Base-by-base conservation (phyloP, 2,329 filamentous ascomycete genomes). In the Pseudocercospora fuligena region DNA sequence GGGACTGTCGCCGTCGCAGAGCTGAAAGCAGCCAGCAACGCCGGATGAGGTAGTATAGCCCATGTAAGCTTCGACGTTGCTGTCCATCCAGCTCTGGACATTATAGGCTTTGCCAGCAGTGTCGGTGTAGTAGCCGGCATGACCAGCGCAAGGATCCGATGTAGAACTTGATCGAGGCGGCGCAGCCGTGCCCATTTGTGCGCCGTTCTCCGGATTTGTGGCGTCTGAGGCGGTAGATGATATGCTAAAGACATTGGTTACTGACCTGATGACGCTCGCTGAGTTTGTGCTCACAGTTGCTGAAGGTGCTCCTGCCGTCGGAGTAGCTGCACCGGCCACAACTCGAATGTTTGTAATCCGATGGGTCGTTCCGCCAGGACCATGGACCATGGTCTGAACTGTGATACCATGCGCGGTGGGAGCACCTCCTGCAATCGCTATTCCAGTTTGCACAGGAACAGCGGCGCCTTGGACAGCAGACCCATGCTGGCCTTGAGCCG, bases 41-140 rank as follows among this genome's bases (percentile, higher is more conserved):
- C 46, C 46, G 11, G n/a, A 19, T 23, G 46, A 23, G n/a, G 46
- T 8, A 23, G 46, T 21, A 49, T 49, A 49, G 46, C n/a, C 46
- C n/a, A 49, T 23, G n/a, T 49, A 49, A 49, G 46, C 46, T 23
- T 49, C 46, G 46, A 49, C 46, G 23, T 49, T 49, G 46, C 46
- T 21, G 46, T 49, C 46, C 46, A 49, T 49, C 46, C 9, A 23
- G 21, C 21, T 23, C 46, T 49, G 46, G 46, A 49, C 46, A 23
- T 9, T 49, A n/a, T 49, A 49, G 21, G 8, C 21, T 21, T 49
- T 49, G 46, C 46, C 46, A 49, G 46, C 16, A 49, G 21, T 3
- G 23, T 49, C 46, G 8, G 16, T 49, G 21, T 49, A 49, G 46
- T 3, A 21, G 46, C 46, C 21, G 16, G 46, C 8, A 49, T 5